Base-by-base conservation (phyloP, 306 rosid species). In the Potentilla sterilis region DNA sequence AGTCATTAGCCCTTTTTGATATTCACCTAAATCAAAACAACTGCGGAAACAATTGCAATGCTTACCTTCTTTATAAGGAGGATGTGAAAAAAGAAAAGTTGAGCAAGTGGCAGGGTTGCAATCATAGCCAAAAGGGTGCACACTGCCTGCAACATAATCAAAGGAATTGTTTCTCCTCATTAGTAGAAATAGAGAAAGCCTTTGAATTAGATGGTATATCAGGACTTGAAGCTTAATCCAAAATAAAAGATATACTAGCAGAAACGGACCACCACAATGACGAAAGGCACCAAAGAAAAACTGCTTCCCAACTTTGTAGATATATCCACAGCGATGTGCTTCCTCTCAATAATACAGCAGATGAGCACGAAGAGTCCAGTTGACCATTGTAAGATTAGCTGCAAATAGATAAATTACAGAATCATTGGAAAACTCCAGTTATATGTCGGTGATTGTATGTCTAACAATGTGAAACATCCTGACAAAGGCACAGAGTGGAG, bases 301-400 rank as follows among this genome's bases (percentile, higher is more conserved):
- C 97, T 95, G 93, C 99, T 92, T 51, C 99, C 99, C 79, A 92
- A 82, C 86, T 95, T 92, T 22, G 81, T 46, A n/a, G 96, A 81
- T 46, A 95, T 85, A 75, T 92, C 97, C 35, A 54, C 82, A 13
- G 97, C 78, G 83, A 89, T 89, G 47, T 80, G 90, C 87, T 84
- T 90, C 92, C 86, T 88, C 93, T 92, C 90, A 72, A 92, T 54
- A 78, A 89, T 85, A 90, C 97, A 92, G 88, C 91, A 88, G 81
- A 95, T 83, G 52, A 95, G 90, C 89, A 95, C 97, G 15, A 90
- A 86, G 78, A 89, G 85, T 83, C 99, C 99, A 35, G 97, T 95
- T 66, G 90, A 77, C 99, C 99, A 95, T 87, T 95, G 99, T 87
- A 95, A 85, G 80, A 95, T 92, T 85, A 95, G 97, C 99, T 95